Evolutionary conservation across 2,329 filamentous ascomycete species (phyloP), one percentile per base, ranked within the genome.

Genomic region (Penicillium sp.): DNA sequence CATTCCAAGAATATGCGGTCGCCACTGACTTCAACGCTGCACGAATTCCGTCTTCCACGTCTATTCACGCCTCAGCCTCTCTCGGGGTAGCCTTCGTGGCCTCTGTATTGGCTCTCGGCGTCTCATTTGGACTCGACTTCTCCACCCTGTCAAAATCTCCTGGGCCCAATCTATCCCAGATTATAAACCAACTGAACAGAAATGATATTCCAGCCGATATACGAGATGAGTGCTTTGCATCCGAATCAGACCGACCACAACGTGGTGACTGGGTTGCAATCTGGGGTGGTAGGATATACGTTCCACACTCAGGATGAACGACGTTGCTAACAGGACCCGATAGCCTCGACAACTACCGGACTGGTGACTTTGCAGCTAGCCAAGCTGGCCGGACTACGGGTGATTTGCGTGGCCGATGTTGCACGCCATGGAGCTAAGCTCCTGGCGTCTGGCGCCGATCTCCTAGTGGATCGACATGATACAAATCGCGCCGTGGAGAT

Each of bases 1-100:
- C 88, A 1, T 91, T 88, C 70, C 89, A 91, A 72, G 79, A 90
- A 69, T 91, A 89, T 65, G 85, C 85, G 17, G 80, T 90, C 4
- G 84, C 87, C 0, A 85, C 83, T 0, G 81, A 85, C 61, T 89
- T 84, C 74, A 91, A 90, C 68, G 82, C 85, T 0, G 86, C 87
- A 5, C 81, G 84, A 5, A 81, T 91, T 17, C 88, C 89, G 0
- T 72, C 76, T 0, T 73, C 78, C 3, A 75, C 86, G 1, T 80
- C 82, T 0, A 73, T 82, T 0, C 81, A 86, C 57, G 79, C 84
- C 2, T 87, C 84, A 0, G 85, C 88, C 0, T 85, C 87, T 0
- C 72, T 91, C 0, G 89, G 89, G 1, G 89, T 91, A 0, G 88
- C 88, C 0, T 91, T 88, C 63, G 88, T 91, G 0, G 88, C 89